phyloP scores from a whole-genome alignment of 164 flowering plant species.

The Magnolia changhungtana region DNA sequence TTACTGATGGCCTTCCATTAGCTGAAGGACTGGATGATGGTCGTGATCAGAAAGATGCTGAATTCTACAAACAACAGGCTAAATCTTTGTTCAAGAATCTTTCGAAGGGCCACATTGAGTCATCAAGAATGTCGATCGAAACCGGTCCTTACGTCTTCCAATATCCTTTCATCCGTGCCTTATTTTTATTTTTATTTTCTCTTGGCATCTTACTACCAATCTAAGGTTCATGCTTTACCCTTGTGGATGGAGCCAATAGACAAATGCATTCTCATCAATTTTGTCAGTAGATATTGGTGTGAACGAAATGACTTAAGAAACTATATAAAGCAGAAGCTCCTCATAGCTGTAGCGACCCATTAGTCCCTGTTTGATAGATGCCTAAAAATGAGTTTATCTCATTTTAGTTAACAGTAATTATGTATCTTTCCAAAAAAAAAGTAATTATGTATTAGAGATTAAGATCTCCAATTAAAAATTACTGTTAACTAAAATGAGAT shows the following conservation, averaged over 20 bases:
- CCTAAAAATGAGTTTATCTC: too few relatives aligned
- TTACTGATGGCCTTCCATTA: conserved; percentile 73
- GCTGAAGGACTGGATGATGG: conserved; percentile 75
- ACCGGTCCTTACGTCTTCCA: conserved; percentile 78
- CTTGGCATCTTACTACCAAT: neutral
- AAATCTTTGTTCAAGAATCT: conserved; percentile 80
- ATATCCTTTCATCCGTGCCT: conserved; percentile 51
- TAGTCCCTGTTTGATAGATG: too few relatives aligned
- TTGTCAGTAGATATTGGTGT: neutral
- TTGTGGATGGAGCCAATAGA: neutral
- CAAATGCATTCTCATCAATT: neutral
- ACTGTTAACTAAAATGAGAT: too few relatives aligned
- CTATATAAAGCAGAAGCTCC: too few relatives aligned
- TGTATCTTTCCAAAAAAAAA: too few relatives aligned
- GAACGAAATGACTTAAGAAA: too few relatives aligned
- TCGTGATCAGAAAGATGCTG: conserved; percentile 63
- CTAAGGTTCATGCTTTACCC: neutral
- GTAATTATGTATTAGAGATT: too few relatives aligned
- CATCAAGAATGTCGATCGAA: conserved; percentile 85
- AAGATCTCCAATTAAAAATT: too few relatives aligned
- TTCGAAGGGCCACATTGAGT: conserved; percentile 62
- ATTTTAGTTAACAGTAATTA: too few relatives aligned
- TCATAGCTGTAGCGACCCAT: too few relatives aligned
- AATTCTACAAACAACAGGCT: conserved; percentile 76
- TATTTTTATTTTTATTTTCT: neutral